Percentiles rank a stretch among this genome's conserved stretches.
phyloP scores from a whole-genome alignment of 106 monocot species.

The Platanthera guangdongensis region DNA sequence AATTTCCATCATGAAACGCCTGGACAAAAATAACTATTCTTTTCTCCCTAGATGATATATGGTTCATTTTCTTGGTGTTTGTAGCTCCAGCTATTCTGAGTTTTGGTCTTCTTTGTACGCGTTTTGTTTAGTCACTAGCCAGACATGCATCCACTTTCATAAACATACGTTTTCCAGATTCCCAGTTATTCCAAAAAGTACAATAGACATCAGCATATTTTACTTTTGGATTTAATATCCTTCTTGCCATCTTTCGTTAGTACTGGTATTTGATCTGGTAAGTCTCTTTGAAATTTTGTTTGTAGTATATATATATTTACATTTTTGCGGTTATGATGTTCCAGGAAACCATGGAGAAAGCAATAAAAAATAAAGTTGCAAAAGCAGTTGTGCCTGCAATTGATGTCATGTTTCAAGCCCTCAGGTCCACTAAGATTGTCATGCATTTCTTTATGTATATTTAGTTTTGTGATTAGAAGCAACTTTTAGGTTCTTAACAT shows the following conservation, averaged over 20 bases:
- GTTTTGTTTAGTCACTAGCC: not conserved
- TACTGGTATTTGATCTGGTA: not conserved
- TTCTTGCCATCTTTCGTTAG: not conserved
- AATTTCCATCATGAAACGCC: not conserved
- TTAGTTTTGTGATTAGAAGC: not conserved
- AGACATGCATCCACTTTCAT: not conserved
- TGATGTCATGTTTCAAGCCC: conserved; percentile 99
- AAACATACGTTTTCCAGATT: not conserved
- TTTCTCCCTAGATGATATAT: not conserved
- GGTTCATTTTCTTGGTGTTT: not conserved
- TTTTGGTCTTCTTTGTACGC: not conserved
- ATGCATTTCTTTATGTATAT: not conserved
- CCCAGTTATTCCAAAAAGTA: not conserved
- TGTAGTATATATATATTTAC: not conserved
- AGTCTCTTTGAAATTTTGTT: not conserved
- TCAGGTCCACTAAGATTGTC: conserved; percentile 44
- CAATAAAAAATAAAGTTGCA: conserved; percentile 96
- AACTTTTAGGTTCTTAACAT: not conserved
- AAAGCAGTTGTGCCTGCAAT: conserved; percentile 99
- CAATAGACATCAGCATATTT: not conserved
- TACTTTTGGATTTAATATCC: not conserved
- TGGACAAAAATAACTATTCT: not conserved
- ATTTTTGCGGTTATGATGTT: not conserved
- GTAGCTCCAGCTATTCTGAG: not conserved
- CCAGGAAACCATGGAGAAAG: conserved; percentile 98